Percentiles rank a stretch among this genome's conserved stretches.
Evolutionary conservation across 176 grass and related monocot genomes (phyloP).

Genomic region (Phyllostachys edulis): DNA sequence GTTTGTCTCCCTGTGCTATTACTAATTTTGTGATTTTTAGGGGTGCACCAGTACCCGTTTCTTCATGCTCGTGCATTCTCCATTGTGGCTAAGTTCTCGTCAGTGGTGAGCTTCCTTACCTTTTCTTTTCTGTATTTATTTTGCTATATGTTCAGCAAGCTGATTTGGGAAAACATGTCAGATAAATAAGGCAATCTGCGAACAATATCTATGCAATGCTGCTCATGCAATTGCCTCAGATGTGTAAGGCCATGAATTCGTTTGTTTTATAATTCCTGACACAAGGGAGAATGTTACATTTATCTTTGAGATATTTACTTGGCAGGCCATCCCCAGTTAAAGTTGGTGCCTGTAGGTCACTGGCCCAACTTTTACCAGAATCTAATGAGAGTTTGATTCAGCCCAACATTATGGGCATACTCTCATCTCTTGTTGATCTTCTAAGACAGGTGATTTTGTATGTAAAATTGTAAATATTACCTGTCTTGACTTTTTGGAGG

Average conservation of each 20-base stretch:
- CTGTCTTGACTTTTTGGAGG: conserved; percentile 13
- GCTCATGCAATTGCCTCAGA: conserved; percentile 71
- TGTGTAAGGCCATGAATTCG: conserved; percentile 62
- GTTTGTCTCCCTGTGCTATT: conserved; percentile 12
- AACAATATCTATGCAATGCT: conserved; percentile 71
- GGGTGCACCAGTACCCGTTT: conserved; percentile 72
- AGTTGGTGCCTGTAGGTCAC: conserved; percentile 87
- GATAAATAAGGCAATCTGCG: conserved; percentile 69
- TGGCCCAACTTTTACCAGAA: conserved; percentile 65
- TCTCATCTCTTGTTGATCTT: conserved; percentile 82
- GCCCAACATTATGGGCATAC: conserved; percentile 65
- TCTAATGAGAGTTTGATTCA: conserved; percentile 54
- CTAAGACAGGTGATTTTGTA: conserved; percentile 63
- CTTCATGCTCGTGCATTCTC: conserved; percentile 88
- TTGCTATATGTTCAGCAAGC: conserved; percentile 19
- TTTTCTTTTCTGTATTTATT: conserved; percentile 3
- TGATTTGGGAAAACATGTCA: conserved; percentile 42
- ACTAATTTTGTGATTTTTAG: conserved; percentile 51
- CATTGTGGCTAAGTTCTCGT: conserved; percentile 69
- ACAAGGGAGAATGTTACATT: conserved; percentile 32
- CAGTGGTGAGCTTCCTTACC: conserved; percentile 54
- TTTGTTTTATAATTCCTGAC: conserved; percentile 22
- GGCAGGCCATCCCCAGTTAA: conserved; percentile 84
- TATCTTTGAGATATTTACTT: conserved; percentile 27
- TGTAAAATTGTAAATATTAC: conserved; percentile 30